Conservation (phyloP, 768 basidiomycete genomes). For the Lentinula lateritia region DNA sequence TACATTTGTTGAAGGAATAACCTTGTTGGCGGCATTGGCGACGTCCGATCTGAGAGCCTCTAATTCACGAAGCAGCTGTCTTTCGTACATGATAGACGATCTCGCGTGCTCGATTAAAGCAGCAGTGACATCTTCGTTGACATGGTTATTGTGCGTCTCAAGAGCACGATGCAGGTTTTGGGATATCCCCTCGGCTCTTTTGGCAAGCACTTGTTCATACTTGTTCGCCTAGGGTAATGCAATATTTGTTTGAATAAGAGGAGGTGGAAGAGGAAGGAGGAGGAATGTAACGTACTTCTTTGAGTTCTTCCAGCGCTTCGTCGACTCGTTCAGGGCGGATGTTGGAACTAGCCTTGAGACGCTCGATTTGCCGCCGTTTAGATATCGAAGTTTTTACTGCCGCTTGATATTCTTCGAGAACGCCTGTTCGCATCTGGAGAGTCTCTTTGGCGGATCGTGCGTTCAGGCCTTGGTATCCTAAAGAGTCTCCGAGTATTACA, state of each 20-base stretch:
- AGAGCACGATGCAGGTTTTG: slow-evolving; percentile 88
- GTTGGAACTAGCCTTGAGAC: slow-evolving; percentile 78
- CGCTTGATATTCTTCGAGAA: slow-evolving; percentile 90
- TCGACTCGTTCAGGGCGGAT: slow-evolving; percentile 85
- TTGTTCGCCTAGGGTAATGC: slow-evolving; percentile 65
- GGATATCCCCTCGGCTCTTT: slow-evolving; percentile 89
- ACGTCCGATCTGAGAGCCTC: slow-evolving; percentile 81
- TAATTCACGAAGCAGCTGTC: slow-evolving; percentile 80
- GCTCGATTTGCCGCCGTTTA: slow-evolving; percentile 87
- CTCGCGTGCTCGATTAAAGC: slow-evolving; percentile 92
- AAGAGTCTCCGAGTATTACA: slow-evolving; percentile 90
- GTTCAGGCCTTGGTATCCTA: slow-evolving; percentile 96
- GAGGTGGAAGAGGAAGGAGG: neutral
- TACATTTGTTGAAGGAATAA: slow-evolving; percentile 40
- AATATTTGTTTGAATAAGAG: neutral
- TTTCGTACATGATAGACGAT: slow-evolving; percentile 87
- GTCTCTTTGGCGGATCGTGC: slow-evolving; percentile 97
- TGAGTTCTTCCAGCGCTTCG: slow-evolving; percentile 87
- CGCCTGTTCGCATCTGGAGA: slow-evolving; percentile 79
- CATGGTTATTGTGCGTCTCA: slow-evolving; percentile 75
- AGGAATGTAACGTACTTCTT: slow-evolving; percentile 65
- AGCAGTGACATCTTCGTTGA: slow-evolving; percentile 87
- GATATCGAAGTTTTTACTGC: slow-evolving; percentile 92
- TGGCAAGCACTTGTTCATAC: slow-evolving; percentile 79
- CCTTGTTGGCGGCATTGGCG: slow-evolving; percentile 58